Base-by-base conservation (phyloP, 768 basidiomycete species). In the Asterophora parasitica region DNA sequence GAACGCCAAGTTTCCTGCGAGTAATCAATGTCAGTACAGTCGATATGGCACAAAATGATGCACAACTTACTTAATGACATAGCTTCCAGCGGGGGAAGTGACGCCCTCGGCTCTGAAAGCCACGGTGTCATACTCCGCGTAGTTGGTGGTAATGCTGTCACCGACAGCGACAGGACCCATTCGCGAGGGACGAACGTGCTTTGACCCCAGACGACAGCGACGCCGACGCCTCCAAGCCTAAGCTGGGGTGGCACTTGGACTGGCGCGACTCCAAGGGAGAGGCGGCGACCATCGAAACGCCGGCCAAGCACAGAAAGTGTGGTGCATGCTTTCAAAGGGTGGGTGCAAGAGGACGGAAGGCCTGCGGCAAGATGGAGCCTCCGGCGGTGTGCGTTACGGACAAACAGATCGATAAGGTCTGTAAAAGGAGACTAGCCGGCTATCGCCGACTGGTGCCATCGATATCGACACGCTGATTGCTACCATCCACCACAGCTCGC, bases 201-300 rank as follows among this genome's bases (percentile, higher is more conserved):
- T 28, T 51, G 50, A 17, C 42, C 36, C 50, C 50, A 51, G 8
- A 51, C 40, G 13, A 51, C 50, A 1, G 50, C 42, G 1, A 51
- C 50, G 11, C 50, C 50, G 10, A 51, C 45, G 7, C 50, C 50
- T 30, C 47, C 41, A n/a, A n/a, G n/a, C n/a, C n/a, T n/a, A 51
- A 51, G 15, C 47, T 51, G 16, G 50, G 50, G 16, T 51, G 45
- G 13, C 50, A 51, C 17, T 46, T 41, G 10, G 41, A 13, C 26
- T 46, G 44, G 26, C 50, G 50, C 7, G 35, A 12, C 13, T 51
- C 50, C 42, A 51, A 30, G 10, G 50, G 50, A 42, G 50, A 51
- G 9, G 40, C 45, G 2, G 11, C 9, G 16, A 46, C 50, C 12
- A 28, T 36, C 17, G 42, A 46, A 40, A 47, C 19, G 15, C 26